Base-by-base conservation (phyloP, 2,329 filamentous ascomycete genomes). In the Cryphonectria nitschkei region DNA sequence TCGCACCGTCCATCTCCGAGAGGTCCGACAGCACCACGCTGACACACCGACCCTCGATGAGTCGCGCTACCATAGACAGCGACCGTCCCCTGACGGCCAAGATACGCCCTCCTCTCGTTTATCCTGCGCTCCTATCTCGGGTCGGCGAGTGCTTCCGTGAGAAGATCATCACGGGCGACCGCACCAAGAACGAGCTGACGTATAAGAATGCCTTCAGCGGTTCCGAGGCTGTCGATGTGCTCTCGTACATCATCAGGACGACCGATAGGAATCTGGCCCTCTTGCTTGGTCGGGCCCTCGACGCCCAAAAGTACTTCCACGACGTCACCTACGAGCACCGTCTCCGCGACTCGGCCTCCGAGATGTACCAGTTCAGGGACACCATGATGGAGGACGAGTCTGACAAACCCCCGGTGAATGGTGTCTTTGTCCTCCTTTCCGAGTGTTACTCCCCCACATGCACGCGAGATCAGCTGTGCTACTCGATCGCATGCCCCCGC, bases 361-460 rank as follows among this genome's bases (percentile, higher is more conserved):
- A 99, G 81, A 93, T 99, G 80, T 99, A 98, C 80, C 95, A 98
- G 79, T 99, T 99, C 82, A 90, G 93, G 75, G 95, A 98, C 82
- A 97, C 92, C 2, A 86, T 98, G 80, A 92, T 95, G 82, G 95
- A 98, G 68, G 90, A 93, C 76, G 83, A 84, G n/a, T 92, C 94
- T 75, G 88, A 93, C 68, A 91, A 92, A 60, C 81, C 85, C 1
- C 80, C 85, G 0, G 95, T 99, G 73, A 97, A 99, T 79, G 96
- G 96, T 75, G 95, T 99, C 6, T 99, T 99, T 78, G 97, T 97
- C 1, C 86, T 99, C 60, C 85, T 99, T 67, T 97, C 95, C 0
- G 96, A 99, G 81, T 99, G 96, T 80, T 99, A 99, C 80, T 98
- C 95, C 60, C 96, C 96, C 11, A 99, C 96, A 0, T 99, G 96